Base-by-base conservation (phyloP, 352 stramenopile genomes). In the Lagenidium sp. region DNA sequence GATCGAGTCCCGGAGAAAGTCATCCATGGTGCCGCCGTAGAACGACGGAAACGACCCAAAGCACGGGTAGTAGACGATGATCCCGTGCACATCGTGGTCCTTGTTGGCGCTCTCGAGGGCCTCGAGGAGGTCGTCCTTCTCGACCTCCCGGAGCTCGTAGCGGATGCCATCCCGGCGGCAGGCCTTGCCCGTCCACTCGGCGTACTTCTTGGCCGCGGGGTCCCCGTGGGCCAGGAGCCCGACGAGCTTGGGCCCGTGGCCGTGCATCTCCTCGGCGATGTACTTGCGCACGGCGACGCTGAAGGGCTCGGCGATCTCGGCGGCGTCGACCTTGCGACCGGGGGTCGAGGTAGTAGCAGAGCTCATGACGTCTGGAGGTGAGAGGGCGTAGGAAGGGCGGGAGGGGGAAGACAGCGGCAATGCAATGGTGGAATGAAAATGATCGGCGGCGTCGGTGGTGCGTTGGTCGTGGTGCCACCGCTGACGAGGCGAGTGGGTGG, bases 41-140 rank as follows among this genome's bases (percentile, higher is more conserved):
- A 98, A 99, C 34, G 81, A 97, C 50, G 96, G 94, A 51, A 97
- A 95, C 34, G 87, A 58, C 31, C 95, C 96, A 54, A 98, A 99
- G 68, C 97, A 98, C 37, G 95, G 95, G 71, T 99, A 99, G 70
- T 99, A 99, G 15, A 99, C 87, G 43, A 99, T 95, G 51, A 98
- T 98, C 29, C 95, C 93, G 68, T 97, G 88, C 38, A 98, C 94
- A n/a, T 93, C 74, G 15, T 85, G 74, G 63, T 96, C 85, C 30
- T 71, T 80, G 67, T 98, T 98, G 44, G 89, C 90, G 46, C 92
- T 77, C 41, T 96, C 73, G 11, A 99, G 65, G 12, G 86, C 89
- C n/a, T 77, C 70, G 46, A 98, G 79, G 22, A 99, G 73, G 28
- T 97, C 88, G 51, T 97, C 87, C 36, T 95, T 91, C 63, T 95